Evolutionary conservation across 139 green algal genomes (phyloP).

Genomic region (Gonium pectorale): DNA sequence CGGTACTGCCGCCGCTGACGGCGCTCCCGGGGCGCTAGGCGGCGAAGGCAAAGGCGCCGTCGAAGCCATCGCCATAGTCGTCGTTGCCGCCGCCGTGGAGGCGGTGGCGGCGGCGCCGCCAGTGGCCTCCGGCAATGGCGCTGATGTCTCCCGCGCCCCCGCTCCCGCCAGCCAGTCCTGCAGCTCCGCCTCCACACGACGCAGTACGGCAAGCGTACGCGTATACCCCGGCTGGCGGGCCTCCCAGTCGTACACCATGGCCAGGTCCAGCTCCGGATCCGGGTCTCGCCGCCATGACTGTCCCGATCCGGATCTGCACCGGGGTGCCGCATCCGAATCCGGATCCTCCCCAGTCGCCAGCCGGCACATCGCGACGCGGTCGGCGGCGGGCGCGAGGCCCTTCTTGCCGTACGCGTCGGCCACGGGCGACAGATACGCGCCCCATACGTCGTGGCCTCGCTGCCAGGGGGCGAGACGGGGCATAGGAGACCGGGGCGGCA

Average conservation of each 20-base stretch:
- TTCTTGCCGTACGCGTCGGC: conserved; percentile 85
- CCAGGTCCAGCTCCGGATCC: conserved; percentile 24
- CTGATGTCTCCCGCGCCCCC: too few species aligned
- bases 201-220: conserved; percentile 77
- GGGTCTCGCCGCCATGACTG: conserved; percentile 8
- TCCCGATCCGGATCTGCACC: neutral
- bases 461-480: conserved; percentile 5
- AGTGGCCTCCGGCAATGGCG: too few species aligned
- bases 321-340: too few species aligned
- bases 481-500: neutral
- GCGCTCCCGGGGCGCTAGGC: too few species aligned
- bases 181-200: conserved; percentile 52
- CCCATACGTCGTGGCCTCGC: conserved; percentile 76
- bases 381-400: conserved; percentile 61
- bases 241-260: conserved; percentile 90
- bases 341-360: conserved; percentile 53
- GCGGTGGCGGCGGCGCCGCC: too few species aligned
- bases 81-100: too few species aligned
- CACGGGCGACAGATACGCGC: conserved; percentile 87
- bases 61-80: too few species aligned
- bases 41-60: too few species aligned
- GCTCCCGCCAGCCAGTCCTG: conserved; percentile 7
- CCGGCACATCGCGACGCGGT: conserved; percentile 82
- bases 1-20: too few species aligned
- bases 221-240: conserved; percentile 73